Conservation (phyloP, 345 rosid genomes). For the Fremontodendron californicum region DNA sequence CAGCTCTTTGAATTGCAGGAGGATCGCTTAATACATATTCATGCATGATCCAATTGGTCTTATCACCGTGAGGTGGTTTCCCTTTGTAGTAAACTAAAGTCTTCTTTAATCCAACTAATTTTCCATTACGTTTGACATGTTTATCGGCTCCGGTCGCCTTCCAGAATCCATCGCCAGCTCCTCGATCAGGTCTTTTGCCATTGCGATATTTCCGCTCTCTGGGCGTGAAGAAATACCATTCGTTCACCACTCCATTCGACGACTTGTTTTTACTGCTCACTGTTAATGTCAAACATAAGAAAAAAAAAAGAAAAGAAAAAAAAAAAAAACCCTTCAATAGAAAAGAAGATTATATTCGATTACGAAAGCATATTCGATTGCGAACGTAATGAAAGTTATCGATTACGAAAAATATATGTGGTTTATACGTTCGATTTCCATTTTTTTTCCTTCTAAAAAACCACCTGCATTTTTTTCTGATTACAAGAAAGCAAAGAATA, state of each 20-base stretch:
- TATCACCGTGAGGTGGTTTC: background rate
- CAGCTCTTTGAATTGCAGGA: background rate
- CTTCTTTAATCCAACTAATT: background rate
- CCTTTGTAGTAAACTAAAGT: background rate
- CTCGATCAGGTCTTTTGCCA: background rate
- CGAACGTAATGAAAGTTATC: too few relatives aligned
- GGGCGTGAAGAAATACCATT: constrained; percentile 1
- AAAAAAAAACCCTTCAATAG: too few relatives aligned
- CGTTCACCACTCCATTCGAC: background rate
- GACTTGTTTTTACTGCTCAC: background rate
- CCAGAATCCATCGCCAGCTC: background rate
- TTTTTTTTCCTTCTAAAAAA: too few relatives aligned
- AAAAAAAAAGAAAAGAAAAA: background rate
- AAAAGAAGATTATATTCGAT: too few relatives aligned
- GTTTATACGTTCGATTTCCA: too few relatives aligned
- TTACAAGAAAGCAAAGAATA: too few relatives aligned
- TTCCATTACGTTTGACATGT: background rate
- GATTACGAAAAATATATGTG: too few relatives aligned
- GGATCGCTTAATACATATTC: background rate
- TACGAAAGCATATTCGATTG: too few relatives aligned
- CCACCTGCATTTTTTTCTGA: too few relatives aligned
- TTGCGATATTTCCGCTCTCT: background rate
- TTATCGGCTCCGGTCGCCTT: background rate
- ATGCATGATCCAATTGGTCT: background rate
- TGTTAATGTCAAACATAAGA: background rate